Conservation (phyloP, 148 eudicot genomes). For the Pharnaceum exiguum region DNA sequence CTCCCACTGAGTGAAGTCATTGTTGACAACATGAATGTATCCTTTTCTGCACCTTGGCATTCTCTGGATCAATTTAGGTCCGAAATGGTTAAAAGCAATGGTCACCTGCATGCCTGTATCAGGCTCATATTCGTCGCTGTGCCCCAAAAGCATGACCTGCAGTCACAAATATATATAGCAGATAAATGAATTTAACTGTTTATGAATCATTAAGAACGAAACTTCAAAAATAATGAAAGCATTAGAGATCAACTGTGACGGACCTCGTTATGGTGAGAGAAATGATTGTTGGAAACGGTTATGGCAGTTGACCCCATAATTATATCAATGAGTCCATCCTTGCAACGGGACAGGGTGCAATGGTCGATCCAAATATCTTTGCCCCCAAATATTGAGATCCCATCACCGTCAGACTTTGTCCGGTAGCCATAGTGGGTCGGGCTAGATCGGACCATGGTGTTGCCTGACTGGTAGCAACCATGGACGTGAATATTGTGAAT, state of each 20-base stretch:
- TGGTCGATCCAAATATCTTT: constrained; percentile 86
- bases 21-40: constrained; percentile 90
- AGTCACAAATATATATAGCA: no score
- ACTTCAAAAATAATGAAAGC: no score
- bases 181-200: no score
- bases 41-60: constrained; percentile 97
- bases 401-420: constrained; percentile 68
- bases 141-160: constrained; percentile 88
- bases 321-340: constrained; percentile 76
- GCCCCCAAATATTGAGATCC: constrained; percentile 79
- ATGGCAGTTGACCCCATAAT: constrained; percentile 85
- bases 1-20: constrained; percentile 86
- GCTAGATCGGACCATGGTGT: constrained; percentile 68
- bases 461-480: constrained; percentile 67
- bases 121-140: constrained; percentile 64
- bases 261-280: constrained; percentile 86
- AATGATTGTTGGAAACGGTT: constrained; percentile 72
- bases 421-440: constrained; percentile 80
- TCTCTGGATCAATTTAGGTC: constrained; percentile 73
- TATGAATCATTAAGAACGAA: no score
- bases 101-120: constrained; percentile 92
- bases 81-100: constrained; percentile 80
- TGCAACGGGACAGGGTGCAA: constrained; percentile 73
- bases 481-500: constrained; percentile 81
- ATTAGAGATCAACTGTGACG: no score